phyloP scores from a whole-genome alignment of 495 filamentous ascomycete genomes.

The Podospora tetraspora region DNA sequence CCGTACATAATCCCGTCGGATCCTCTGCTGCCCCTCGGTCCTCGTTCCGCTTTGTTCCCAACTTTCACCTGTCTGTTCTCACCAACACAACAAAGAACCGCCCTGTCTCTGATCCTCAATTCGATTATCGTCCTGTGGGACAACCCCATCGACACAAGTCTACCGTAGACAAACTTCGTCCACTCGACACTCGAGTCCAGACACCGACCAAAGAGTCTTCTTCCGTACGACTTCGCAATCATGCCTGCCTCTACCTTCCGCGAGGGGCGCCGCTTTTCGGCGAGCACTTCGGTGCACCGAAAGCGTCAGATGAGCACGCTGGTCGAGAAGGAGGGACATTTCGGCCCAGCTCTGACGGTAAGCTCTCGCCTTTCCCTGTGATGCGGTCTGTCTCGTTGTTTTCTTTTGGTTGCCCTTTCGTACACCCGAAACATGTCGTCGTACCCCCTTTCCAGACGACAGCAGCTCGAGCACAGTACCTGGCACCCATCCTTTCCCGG shows the following conservation, averaged over 20 bases:
- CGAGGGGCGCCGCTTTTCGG: constrained; percentile 36
- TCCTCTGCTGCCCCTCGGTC: not conserved
- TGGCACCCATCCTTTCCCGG: too few relatives aligned
- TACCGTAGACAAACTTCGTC: not conserved
- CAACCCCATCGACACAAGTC: not conserved
- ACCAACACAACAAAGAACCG: not conserved
- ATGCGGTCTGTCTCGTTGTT: not conserved
- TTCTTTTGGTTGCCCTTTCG: too few relatives aligned
- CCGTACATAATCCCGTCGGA: not conserved
- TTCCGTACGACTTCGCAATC: constrained; percentile 22
- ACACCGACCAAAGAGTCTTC: constrained; percentile 17
- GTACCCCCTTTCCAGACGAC: not conserved
- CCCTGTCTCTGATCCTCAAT: not conserved
- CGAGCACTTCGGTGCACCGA: constrained; percentile 42
- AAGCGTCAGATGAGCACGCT: constrained; percentile 41
- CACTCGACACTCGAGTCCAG: not conserved
- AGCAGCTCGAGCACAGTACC: too few relatives aligned
- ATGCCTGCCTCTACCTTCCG: constrained; percentile 31
- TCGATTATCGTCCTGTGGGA: not conserved
- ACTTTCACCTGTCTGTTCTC: not conserved
- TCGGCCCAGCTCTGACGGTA: constrained; percentile 42
- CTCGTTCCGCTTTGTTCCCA: not conserved
- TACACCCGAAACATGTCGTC: not conserved
- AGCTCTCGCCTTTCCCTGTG: constrained; percentile 12
- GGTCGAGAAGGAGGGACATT: constrained; percentile 42